Evolutionary conservation across 1,139 yeast genomes (phyloP).

Genomic region (Scheffersomyces cryptocercus): DNA sequence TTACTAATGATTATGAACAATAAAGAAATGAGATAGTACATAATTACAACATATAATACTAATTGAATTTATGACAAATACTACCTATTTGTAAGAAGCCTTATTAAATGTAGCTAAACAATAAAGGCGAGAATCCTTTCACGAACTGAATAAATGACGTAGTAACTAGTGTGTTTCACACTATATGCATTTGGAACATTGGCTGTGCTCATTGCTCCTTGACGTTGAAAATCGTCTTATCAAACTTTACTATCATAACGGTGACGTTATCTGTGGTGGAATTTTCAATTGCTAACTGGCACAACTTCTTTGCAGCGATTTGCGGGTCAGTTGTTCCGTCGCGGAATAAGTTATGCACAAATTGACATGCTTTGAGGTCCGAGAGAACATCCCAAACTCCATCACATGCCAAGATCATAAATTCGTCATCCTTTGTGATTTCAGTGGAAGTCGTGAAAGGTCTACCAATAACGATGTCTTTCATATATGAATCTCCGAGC

Average conservation of each 20-base stretch:
- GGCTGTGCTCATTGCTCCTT: background rate
- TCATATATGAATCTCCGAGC: slow-evolving; percentile 92
- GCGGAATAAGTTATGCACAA: slow-evolving; percentile 50
- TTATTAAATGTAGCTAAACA: no score
- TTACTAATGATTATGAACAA: background rate
- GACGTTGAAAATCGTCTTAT: slow-evolving; percentile 40
- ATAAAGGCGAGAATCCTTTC: no score
- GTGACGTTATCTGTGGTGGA: slow-evolving; percentile 92
- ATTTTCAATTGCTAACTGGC: slow-evolving; percentile 74
- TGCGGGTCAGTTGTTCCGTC: slow-evolving; percentile 45
- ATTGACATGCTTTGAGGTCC: slow-evolving; percentile 78
- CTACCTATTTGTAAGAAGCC: background rate
- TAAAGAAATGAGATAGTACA: background rate
- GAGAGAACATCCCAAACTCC: slow-evolving; percentile 93
- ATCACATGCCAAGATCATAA: slow-evolving; percentile 87
- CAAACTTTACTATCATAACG: slow-evolving; percentile 79
- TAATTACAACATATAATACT: background rate
- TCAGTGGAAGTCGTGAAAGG: slow-evolving; percentile 93
- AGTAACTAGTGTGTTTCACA: no score
- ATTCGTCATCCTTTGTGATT: slow-evolving; percentile 63
- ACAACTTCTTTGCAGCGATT: slow-evolving; percentile 66
- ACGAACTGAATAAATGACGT: no score
- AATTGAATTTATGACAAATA: background rate
- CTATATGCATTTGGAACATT: no score
- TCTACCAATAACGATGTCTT: slow-evolving; percentile 81